Evolutionary conservation across 164 flowering plant species (phyloP).

Genomic region (Malania oleifera): DNA sequence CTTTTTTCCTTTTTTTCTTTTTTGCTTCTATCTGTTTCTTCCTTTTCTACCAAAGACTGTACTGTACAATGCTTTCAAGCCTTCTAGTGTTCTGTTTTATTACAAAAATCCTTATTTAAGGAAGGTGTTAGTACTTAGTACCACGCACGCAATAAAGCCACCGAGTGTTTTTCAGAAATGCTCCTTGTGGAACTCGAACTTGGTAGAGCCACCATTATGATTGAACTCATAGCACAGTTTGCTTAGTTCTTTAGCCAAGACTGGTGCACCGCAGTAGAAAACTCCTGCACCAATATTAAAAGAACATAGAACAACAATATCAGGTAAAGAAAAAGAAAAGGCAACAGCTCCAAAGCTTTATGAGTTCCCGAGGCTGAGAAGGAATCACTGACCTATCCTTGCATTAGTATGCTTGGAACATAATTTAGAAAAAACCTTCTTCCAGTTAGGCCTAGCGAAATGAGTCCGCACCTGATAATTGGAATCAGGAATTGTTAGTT

Average conservation of each 20-base stretch:
- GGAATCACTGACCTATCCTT: constrained; percentile 51
- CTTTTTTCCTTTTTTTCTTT: constrained; percentile 1
- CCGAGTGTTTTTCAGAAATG: constrained; percentile 42
- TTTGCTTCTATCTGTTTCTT: too few relatives aligned
- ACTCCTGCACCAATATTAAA: constrained; percentile 50
- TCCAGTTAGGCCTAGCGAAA: constrained; percentile 93
- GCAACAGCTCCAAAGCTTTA: too few relatives aligned
- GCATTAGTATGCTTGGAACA: constrained; percentile 67
- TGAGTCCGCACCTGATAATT: constrained; percentile 71
- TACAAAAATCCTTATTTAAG: neutral
- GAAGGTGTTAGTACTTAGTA: neutral
- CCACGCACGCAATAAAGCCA: neutral
- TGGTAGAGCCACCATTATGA: constrained; percentile 82
- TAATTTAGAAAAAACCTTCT: constrained; percentile 57
- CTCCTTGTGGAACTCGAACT: constrained; percentile 87
- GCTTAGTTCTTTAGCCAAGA: constrained; percentile 68
- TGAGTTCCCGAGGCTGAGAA: neutral
- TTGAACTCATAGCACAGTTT: constrained; percentile 69
- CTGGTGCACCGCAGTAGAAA: constrained; percentile 84
- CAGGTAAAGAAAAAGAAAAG: neutral
- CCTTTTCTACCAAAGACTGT: constrained; percentile 8
- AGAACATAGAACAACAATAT: neutral
- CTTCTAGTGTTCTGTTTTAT: neutral
- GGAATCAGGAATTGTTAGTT: neutral
- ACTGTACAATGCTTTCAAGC: constrained; percentile 12